A percentile compares a stretch with the other conserved stretches of the same genome.
Conservation (phyloP, 306 rosid species). For the Castanea mollissima region DNA sequence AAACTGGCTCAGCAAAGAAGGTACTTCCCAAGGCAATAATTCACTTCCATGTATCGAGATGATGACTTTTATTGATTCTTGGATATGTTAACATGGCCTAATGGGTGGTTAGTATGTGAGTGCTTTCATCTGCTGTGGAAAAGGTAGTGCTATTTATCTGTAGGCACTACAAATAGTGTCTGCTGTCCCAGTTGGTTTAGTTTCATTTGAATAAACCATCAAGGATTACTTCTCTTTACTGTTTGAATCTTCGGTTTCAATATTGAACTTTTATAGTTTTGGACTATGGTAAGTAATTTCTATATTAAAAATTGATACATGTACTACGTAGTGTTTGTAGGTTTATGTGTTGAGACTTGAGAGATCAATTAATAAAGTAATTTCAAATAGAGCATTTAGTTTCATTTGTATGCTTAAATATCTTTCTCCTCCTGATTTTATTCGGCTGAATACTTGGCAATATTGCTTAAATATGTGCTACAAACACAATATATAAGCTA, state of each 20-base stretch:
- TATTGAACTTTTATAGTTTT: no score
- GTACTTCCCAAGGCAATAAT: conserved; percentile 4
- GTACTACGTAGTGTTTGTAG: neutral
- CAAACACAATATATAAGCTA: no score
- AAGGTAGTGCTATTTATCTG: neutral
- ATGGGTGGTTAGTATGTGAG: no score
- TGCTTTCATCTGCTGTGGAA: no score
- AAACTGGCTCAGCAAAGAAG: conserved; percentile 83
- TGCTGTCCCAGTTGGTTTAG: neutral
- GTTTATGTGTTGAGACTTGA: neutral
- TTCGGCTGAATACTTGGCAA: neutral
- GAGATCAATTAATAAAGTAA: neutral
- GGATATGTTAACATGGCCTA: no score
- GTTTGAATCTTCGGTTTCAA: no score
- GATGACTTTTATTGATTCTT: no score
- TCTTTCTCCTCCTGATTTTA: neutral
- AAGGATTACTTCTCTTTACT: no score
- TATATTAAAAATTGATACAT: neutral
- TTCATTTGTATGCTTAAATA: neutral
- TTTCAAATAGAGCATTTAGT: neutral
- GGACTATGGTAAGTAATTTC: no score
- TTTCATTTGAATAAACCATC: neutral
- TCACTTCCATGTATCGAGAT: no score
- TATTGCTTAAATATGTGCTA: no score
- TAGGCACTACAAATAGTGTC: neutral